Percentiles rank a stretch among this genome's conserved stretches.
These are phyloP conservation scores for Phlegmacium glaucopus DNA, from an alignment of 768 basidiomycete species.

Conservation along the genomic window DNA sequence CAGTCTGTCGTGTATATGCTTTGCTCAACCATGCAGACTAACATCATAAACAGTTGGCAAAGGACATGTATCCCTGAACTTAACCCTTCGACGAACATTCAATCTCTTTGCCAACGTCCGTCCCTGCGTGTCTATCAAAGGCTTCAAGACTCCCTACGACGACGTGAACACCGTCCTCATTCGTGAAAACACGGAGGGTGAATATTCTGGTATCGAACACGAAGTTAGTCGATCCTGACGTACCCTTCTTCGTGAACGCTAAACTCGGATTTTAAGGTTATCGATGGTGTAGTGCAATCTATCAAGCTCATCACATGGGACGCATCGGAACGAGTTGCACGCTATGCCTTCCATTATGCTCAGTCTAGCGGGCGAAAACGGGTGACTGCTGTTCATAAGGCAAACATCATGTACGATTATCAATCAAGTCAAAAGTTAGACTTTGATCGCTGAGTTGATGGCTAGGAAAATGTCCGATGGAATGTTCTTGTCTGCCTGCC, in stretches of 20 bases:
- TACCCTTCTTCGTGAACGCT: background rate
- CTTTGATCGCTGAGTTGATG: too few relatives aligned
- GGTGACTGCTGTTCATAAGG: constrained; percentile 99
- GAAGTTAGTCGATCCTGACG: constrained; percentile 54
- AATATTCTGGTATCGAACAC: constrained; percentile 99
- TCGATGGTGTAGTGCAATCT: constrained; percentile 98
- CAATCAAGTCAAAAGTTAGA: background rate
- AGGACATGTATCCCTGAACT: constrained; percentile 96
- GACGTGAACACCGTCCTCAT: constrained; percentile 98
- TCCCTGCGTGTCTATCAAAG: constrained; percentile 92
- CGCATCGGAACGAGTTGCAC: constrained; percentile 96
- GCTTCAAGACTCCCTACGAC: constrained; percentile 98
- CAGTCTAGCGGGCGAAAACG: constrained; percentile 79
- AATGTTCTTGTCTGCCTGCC: constrained; percentile 98
- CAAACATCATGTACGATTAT: constrained; percentile 87
- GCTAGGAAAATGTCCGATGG: constrained; percentile 99
- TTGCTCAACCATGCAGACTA: background rate
- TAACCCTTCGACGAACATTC: constrained; percentile 96
- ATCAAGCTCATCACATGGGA: constrained; percentile 99
- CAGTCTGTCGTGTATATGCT: constrained; percentile 26
- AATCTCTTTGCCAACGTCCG: constrained; percentile 98
- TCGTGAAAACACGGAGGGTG: constrained; percentile 99
- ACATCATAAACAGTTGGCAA: constrained; percentile 72
- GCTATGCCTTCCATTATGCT: constrained; percentile 99
- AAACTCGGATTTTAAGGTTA: constrained; percentile 48